Percentiles rank a stretch among this genome's conserved stretches.
These are phyloP conservation scores for Floccularia luteovirens DNA, from an alignment of 768 basidiomycete species.

Conservation along the genomic window DNA sequence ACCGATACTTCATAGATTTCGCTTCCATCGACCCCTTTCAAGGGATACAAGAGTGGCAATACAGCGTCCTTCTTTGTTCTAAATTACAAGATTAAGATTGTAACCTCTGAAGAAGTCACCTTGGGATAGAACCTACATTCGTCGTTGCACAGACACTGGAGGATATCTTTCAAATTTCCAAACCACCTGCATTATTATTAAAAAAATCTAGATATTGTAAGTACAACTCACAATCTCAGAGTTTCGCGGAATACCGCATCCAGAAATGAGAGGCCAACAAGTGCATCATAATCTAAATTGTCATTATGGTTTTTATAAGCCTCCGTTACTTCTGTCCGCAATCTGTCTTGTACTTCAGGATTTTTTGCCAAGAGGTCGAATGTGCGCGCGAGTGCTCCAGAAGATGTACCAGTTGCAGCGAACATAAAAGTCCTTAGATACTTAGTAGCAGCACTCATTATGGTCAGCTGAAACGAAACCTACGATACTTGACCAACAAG, in stretches of 20 bases:
- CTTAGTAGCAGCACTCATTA: not conserved
- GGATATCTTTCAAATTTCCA: conserved; percentile 11
- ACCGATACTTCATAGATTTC: conserved; percentile 18
- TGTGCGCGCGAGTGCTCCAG: conserved; percentile 18
- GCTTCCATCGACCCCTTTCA: conserved; percentile 15
- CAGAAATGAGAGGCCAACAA: conserved; percentile 20
- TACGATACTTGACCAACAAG: conserved; percentile 19
- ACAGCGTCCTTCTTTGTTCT: conserved; percentile 19
- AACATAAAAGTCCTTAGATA: conserved; percentile 19
- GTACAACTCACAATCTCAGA: conserved; percentile 18
- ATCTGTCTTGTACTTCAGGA: conserved; percentile 22
- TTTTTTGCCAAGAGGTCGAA: conserved; percentile 18
- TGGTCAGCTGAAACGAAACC: conserved; percentile 1
- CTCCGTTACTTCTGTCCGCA: conserved; percentile 18
- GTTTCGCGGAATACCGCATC: conserved; percentile 27
- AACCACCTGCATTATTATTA: too few species aligned
- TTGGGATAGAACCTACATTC: conserved; percentile 15
- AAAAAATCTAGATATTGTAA: not conserved
- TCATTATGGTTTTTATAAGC: conserved; percentile 8
- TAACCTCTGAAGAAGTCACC: not conserved
- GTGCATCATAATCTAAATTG: conserved; percentile 17
- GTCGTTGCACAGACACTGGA: conserved; percentile 9
- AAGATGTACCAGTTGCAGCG: conserved; percentile 25
- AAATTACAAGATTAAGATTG: not conserved
- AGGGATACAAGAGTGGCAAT: conserved; percentile 21